Evolutionary conservation across 1,139 yeast genomes (phyloP), one percentile per base, ranked within the genome.

Genomic region (Debaryomycetaceae sp.): DNA sequence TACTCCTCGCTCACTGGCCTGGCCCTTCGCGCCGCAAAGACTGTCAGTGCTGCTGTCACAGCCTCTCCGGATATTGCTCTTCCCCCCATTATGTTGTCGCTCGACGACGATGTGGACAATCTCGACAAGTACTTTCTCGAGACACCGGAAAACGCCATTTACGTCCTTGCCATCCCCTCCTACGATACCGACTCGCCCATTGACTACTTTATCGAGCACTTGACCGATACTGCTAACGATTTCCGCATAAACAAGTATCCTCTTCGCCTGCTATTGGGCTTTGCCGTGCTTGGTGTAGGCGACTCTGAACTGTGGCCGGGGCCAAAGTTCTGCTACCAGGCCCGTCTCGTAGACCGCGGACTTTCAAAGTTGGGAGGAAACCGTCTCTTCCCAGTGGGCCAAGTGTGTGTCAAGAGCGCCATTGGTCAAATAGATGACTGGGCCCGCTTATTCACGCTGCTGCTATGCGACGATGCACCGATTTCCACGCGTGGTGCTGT

Each of bases 181-280:
- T 86, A 86, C 48, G 96, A 85, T 43, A 81, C 87, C 1, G 96
- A 86, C 51, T 81, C 93, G 2, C 95, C 96, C 8, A 67, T 87
- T 27, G 97, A 86, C 51, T 86, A 76, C 47, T 85, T 85, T 51
- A 59, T 86, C 34, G 93, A 83, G 45, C 77, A 82, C 30, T 61
- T 86, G 41, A 66, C 72, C 37, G 96, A 86, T 33, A 83, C 92
- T 1, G 74, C 73, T 37, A 77, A 79, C 38, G 96, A 86, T 50
- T 85, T 83, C 58, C 64, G 96, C 40, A 71, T 86, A 26, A 95
- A 85, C 45, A 81, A 82, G 34, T 75, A 73, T 40, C 95, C 95
- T 4, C 58, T 86, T 42, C 57, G 66, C 25, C 54, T 64, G 20
- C 53, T 86, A 16, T 62, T 78, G 4, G 96, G 95, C 0, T 87